Evolutionary conservation across 306 rosid species (phyloP), one percentile per base, ranked within the genome.

Genomic region (Purshia tridentata): DNA sequence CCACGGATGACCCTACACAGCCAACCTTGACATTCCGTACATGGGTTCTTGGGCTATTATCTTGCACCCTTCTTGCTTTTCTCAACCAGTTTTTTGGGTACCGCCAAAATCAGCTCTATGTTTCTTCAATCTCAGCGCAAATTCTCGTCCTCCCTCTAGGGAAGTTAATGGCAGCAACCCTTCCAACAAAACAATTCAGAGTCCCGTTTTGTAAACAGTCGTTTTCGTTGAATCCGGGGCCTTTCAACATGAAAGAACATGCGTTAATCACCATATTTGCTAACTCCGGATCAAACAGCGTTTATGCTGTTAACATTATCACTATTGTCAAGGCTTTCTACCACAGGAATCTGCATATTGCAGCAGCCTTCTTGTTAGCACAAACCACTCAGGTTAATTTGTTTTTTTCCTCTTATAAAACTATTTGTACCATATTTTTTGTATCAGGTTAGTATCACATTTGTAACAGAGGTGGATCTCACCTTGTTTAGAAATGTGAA

Each of bases 191-290:
- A 13, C 8, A 2, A 5, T n/a, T 79, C 35, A 45, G 9, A 13
- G 13, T 82, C 2, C 83, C 82, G 0, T 40, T 59, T 14, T 50
- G 57, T 8, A 75, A 72, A 12, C 77, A 77, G 82, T 35, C 77
- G 0, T 77, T 80, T 56, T 72, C 87, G 1, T 13, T 77, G 80
- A 80, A 84, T 45, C 87, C 87, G 6, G 84, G 84, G 2, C 87
- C 84, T 11, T 80, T 84, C 60, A 76, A 81, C 58, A 11, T 84
- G 45, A 84, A 84, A 46, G 87, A 84, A 69, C 87, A 80, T 67
- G 82, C 66, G 40, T 13, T 80, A 55, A 76, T 83, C 74, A 83
- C 84, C 9, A 80, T 80, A 15, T 80, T 84, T n/a, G 84, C 82
- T 35, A 80, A 70, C 37, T 80, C 80, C 7, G 84, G 84, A 22